Conservation (phyloP, 2,329 filamentous ascomycete genomes). For the Aspergillus awamori region DNA sequence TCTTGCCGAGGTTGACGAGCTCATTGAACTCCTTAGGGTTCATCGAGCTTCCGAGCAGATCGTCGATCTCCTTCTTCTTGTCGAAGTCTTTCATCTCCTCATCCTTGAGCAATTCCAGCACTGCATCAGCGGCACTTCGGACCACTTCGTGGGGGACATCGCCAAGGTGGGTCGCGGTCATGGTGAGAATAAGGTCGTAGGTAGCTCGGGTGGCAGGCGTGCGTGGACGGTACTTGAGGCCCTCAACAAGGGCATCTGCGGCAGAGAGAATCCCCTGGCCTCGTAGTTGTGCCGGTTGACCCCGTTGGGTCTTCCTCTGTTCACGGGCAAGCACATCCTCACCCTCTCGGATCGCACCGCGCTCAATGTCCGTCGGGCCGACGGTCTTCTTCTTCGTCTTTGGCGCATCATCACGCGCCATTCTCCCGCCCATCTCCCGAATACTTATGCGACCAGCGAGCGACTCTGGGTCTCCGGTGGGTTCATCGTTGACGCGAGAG, state of each 20-base stretch:
- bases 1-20: slow-evolving; percentile 93
- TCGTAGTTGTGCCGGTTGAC: slow-evolving; percentile 69
- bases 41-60: slow-evolving; percentile 81
- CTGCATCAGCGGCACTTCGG: slow-evolving; percentile 88
- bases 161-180: slow-evolving; percentile 83
- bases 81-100: slow-evolving; percentile 96
- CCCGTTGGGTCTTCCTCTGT: slow-evolving; percentile 81
- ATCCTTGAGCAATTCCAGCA: slow-evolving; percentile 89
- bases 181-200: slow-evolving; percentile 90
- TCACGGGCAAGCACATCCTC: slow-evolving; percentile 81
- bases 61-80: slow-evolving; percentile 97
- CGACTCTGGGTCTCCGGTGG: slow-evolving; percentile 95
- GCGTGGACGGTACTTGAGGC: slow-evolving; percentile 85
- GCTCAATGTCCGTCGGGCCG: slow-evolving; percentile 69
- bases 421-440: slow-evolving; percentile 87
- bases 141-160: slow-evolving; percentile 92
- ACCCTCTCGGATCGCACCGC: slow-evolving; percentile 76
- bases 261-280: slow-evolving; percentile 80
- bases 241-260: slow-evolving; percentile 84
- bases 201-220: slow-evolving; percentile 89
- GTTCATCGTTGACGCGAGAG: slow-evolving; percentile 87
- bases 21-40: slow-evolving; percentile 94
- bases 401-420: slow-evolving; percentile 76
- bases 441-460: slow-evolving; percentile 92
- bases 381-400: slow-evolving; percentile 74